Evolutionary conservation across 768 basidiomycete species (phyloP).

Genomic region (Mycena galopus): DNA sequence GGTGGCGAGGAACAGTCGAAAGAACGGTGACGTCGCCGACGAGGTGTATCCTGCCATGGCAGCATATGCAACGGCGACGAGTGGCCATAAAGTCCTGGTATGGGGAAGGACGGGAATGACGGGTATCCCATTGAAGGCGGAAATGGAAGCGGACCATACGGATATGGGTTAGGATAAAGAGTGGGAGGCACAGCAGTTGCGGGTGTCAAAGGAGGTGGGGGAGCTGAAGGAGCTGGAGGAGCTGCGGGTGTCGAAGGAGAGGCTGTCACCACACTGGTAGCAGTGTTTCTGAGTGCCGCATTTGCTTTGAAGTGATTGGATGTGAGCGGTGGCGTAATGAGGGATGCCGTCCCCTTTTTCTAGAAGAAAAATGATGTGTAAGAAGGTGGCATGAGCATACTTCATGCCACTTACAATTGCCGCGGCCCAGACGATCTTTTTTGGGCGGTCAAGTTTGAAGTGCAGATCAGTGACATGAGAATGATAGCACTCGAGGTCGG

Average conservation of each 20-base stretch:
- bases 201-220: too few relatives aligned
- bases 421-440: slow-evolving; percentile 4
- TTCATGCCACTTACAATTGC: not conserved
- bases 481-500: not conserved
- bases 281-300: too few relatives aligned
- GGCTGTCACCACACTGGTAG: too few relatives aligned
- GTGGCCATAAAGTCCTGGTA: not conserved
- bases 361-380: too few relatives aligned
- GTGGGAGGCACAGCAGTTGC: too few relatives aligned
- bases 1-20: slow-evolving; percentile 4
- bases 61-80: too few relatives aligned
- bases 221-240: too few relatives aligned
- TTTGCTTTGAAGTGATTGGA: too few relatives aligned
- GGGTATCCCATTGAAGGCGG: slow-evolving; percentile 4
- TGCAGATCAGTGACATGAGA: not conserved
- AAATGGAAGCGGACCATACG: not conserved
- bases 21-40: not conserved
- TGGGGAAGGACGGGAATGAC: not conserved
- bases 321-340: too few relatives aligned
- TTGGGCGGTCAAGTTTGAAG: not conserved
- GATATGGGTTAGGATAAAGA: not conserved
- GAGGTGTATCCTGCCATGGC: not conserved
- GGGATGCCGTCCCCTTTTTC: too few relatives aligned
- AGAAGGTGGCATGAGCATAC: too few relatives aligned
- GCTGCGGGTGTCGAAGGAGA: too few relatives aligned